Conservation (phyloP, 768 basidiomycete genomes). For the Podaxis sp. region DNA sequence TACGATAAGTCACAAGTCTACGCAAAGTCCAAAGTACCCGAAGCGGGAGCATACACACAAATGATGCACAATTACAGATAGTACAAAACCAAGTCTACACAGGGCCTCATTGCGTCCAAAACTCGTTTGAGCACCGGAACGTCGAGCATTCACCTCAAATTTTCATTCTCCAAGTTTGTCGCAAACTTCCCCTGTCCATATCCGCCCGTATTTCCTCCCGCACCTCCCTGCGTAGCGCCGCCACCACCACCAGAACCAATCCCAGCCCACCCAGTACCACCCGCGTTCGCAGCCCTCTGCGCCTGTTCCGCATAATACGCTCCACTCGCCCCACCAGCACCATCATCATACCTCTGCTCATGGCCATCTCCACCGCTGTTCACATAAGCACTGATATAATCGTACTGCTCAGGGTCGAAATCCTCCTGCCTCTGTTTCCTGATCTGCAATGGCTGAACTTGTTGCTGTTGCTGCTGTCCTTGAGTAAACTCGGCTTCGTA, state of each 20-base stretch:
- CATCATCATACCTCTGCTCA: constrained; percentile 14
- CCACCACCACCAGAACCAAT: constrained; percentile 18
- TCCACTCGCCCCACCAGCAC: constrained; percentile 16
- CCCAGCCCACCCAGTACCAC: constrained; percentile 19
- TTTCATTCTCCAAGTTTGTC: constrained; percentile 3
- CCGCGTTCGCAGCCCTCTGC: constrained; percentile 17
- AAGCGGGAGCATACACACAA: background rate
- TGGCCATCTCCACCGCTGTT: constrained; percentile 22
- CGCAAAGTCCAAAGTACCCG: background rate
- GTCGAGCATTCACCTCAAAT: background rate
- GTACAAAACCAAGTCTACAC: background rate
- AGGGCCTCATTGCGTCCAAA: background rate
- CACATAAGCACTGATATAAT: constrained; percentile 60
- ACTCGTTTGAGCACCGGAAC: background rate
- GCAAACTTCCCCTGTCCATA: constrained; percentile 12
- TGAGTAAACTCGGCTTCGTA: constrained; percentile 11
- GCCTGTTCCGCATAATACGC: constrained; percentile 15
- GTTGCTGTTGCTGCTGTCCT: constrained; percentile 11
- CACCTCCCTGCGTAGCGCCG: constrained; percentile 13
- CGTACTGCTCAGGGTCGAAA: constrained; percentile 45
- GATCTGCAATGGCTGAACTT: constrained; percentile 10
- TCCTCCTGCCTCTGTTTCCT: constrained; percentile 26
- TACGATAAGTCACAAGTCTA: background rate
- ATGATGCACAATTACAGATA: too few species aligned
- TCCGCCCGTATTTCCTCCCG: background rate